phyloP scores from a whole-genome alignment of 768 basidiomycete species.

The Cantharellus cinnabarinus region DNA sequence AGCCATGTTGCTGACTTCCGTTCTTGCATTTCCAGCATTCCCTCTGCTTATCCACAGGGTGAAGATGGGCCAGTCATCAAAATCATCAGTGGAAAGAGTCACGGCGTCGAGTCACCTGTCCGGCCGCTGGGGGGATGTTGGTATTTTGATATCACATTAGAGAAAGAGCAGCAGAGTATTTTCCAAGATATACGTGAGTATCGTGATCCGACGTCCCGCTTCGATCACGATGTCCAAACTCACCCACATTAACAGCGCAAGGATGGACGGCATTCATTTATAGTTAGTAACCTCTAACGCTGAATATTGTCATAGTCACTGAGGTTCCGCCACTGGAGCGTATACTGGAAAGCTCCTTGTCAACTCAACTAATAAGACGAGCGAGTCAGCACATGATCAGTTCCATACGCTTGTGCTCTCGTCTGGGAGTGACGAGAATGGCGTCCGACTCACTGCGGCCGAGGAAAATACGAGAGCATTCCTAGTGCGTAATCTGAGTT shows the following conservation, averaged over 20 bases:
- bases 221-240: neutral
- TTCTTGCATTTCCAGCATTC: constrained; percentile 30
- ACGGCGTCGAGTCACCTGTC: constrained; percentile 75
- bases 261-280: constrained; percentile 86
- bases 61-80: constrained; percentile 49
- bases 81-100: constrained; percentile 77
- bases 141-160: constrained; percentile 67
- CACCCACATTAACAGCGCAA: constrained; percentile 24
- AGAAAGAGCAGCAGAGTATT: constrained; percentile 32
- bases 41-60: constrained; percentile 52
- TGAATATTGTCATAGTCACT: too few relatives aligned
- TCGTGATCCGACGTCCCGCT: too few relatives aligned
- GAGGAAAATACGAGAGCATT: constrained; percentile 53
- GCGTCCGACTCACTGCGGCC: constrained; percentile 40
- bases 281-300: constrained; percentile 24
- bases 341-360: neutral
- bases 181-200: constrained; percentile 69
- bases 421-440: constrained; percentile 33
- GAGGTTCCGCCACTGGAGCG: neutral
- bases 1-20: neutral
- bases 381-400: constrained; percentile 25
- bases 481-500: constrained; percentile 26
- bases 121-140: constrained; percentile 83
- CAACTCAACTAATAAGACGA: neutral
- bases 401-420: constrained; percentile 80